Evolutionary conservation across 2,329 filamentous ascomycete genomes (phyloP), one percentile per base, ranked within the genome.

Genomic region (Colletotrichum destructivum): DNA sequence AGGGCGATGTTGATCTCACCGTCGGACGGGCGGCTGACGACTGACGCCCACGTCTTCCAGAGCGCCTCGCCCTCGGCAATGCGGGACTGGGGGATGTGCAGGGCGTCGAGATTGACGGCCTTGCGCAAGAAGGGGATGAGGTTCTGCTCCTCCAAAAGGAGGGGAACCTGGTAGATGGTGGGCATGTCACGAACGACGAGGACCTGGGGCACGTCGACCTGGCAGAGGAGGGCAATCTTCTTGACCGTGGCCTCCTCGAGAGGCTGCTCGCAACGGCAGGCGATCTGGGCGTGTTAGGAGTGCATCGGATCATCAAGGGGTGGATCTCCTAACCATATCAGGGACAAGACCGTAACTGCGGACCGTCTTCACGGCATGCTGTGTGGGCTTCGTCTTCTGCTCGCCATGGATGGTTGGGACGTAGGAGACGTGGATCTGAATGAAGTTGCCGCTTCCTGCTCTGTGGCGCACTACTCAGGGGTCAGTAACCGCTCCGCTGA

Each of bases 321-420:
- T 21, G 13, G 47, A 63, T 15, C n/a, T 0, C 23, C 84, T 71
- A 84, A 93, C 90, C 80, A 96, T 79, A 76, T 93, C 91, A 2
- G 92, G 92, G 71, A 87, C 89, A 66, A 94, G 83, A 79, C 95
- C 95, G 74, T 93, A 92, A 79, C 93, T 95, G 74, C 96, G 92
- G 73, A 95, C 91, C 77, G 93, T 90, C 79, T 92, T 92, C 77
- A 98, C 94, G 35, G 96, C 94, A 77, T 94, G 91, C 82, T 99
- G 96, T 0, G 96, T 99, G 0, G 96, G 96, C 85, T 98, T 98
- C 12, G 95, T 98, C 89, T 98, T 98, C 82, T 97, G 91, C 86
- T 98, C 88, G 52, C 88, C 88, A 69, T 88, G 63, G 13, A 80
- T 81, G 44, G 96, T 88, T 1, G 95, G 96, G 44, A 98, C 92